Conservation (phyloP, 2,329 filamentous ascomycete species). For the Remersonia thermophila region DNA sequence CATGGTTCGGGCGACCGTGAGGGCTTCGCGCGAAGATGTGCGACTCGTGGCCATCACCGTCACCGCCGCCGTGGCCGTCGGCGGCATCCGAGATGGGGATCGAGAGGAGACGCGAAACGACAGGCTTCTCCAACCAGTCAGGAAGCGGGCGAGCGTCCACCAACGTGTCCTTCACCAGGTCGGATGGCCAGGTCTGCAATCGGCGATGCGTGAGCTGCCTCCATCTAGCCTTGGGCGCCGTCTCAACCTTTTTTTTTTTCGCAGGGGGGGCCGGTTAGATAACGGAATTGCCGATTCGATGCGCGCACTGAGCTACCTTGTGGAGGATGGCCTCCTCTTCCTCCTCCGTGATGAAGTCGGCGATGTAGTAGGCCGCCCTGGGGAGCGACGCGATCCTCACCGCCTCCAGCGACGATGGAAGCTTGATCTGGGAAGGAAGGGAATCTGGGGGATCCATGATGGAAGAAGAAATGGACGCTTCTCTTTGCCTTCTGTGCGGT, state of each 20-base stretch:
- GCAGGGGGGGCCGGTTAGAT: constrained; percentile 26
- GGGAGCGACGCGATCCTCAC: constrained; percentile 45
- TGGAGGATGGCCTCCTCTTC: constrained; percentile 62
- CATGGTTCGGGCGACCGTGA: constrained; percentile 72
- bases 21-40: constrained; percentile 52
- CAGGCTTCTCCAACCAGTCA: constrained; percentile 57
- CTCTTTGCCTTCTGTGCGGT: too few relatives aligned
- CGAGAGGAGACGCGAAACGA: constrained; percentile 50
- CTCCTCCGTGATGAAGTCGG: constrained; percentile 65
- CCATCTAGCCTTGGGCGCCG: constrained; percentile 67
- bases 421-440: constrained; percentile 8
- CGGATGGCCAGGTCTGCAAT: constrained; percentile 81
- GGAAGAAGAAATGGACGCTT: not conserved
- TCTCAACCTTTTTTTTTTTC: constrained; percentile 39
- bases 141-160: constrained; percentile 59
- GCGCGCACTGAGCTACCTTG: constrained; percentile 42
- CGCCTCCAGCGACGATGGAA: constrained; percentile 39
- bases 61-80: not conserved
- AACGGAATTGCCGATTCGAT: constrained; percentile 30
- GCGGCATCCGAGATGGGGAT: constrained; percentile 27
- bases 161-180: constrained; percentile 66
- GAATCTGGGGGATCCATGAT: constrained; percentile 2
- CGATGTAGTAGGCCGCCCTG: constrained; percentile 65
- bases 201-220: constrained; percentile 77
- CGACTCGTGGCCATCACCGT: constrained; percentile 5